Evolutionary conservation across 176 grass and related monocot genomes (phyloP).

Genomic region (Musa troglodytarum): DNA sequence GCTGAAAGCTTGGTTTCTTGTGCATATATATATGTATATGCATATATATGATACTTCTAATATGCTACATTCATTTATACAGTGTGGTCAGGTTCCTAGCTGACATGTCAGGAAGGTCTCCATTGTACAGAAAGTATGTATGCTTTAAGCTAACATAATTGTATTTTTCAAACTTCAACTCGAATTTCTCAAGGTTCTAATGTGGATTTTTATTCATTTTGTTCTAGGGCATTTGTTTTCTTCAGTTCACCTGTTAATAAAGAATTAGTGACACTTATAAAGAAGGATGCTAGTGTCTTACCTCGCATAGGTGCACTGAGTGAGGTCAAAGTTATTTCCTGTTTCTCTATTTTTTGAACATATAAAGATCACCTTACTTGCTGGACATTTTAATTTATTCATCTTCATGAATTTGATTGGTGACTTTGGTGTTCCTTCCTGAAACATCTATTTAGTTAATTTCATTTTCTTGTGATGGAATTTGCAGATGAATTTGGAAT

Average conservation of each 20-base stretch:
- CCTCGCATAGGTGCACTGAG: slow-evolving; percentile 58
- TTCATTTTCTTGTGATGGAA: slow-evolving; percentile 8
- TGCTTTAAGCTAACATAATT: background rate
- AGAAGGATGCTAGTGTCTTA: slow-evolving; percentile 50
- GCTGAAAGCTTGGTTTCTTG: background rate
- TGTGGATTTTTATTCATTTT: background rate
- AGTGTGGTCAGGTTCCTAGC: slow-evolving; percentile 67
- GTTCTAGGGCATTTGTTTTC: slow-evolving; percentile 35
- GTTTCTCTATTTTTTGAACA: slow-evolving; percentile 15
- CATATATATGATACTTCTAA: slow-evolving; percentile 17
- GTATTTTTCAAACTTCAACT: background rate
- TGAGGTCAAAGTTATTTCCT: slow-evolving; percentile 40
- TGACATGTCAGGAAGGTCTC: slow-evolving; percentile 71
- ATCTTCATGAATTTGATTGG: background rate
- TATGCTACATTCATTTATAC: slow-evolving; percentile 28
- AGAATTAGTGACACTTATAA: slow-evolving; percentile 60
- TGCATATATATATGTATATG: background rate
- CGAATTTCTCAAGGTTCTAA: background rate
- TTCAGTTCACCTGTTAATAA: slow-evolving; percentile 61
- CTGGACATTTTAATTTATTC: background rate
- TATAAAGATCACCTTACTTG: background rate
- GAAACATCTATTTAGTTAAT: background rate
- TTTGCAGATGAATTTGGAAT: slow-evolving; percentile 90
- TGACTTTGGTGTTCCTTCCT: too few species aligned
- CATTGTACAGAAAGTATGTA: slow-evolving; percentile 92